Evolutionary conservation across 2,329 filamentous ascomycete genomes (phyloP), one percentile per base, ranked within the genome.

Genomic region (Claviceps digitariae): DNA sequence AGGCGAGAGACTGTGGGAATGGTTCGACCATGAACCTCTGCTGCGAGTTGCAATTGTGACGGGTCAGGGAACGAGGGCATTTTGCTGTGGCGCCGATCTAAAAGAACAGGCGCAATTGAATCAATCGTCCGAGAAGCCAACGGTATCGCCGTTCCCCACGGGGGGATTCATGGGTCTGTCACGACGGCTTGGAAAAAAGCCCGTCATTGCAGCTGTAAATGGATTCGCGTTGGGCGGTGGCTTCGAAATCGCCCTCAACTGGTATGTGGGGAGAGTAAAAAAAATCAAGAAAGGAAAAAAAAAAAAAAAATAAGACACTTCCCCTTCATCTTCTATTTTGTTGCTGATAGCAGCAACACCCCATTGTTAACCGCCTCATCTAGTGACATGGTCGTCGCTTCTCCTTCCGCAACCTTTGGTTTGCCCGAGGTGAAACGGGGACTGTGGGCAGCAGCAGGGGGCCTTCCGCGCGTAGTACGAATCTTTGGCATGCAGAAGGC

Each of bases 181-280:
- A 43, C 68, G 75, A 43, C 69, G 81, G 13, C 64, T 65, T 13
- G 81, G 81, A 0, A 81, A 79, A 68, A 82, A 82, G 64, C 78
- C 78, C 1, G 70, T 82, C 47, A 77, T 82, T 61, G 77, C 76
- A 9, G 78, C 78, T 2, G 76, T 81, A 3, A 82, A 81, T 63
- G 78, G 78, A 0, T 72, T 75, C 55, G 76, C 76, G 1, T 66
- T 79, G 48, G 78, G 78, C 0, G 78, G 78, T 4, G 78, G 78
- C 0, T 79, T 79, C 57, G 78, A 81, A 64, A 75, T 78, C 58
- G 71, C 72, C 9, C 63, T 78, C 52, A 76, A 76, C 50, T 79
- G 75, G 75, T 78, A 63, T 38, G 68, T 64, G 25, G 20, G 46
- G 27, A 21, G 4, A 21, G 12, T 7, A 8, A 29, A 29, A 29